Percentiles rank a stretch among this genome's conserved stretches.
phyloP scores from a whole-genome alignment of 2,329 filamentous ascomycete species.

The Stachybotrys elegans region DNA sequence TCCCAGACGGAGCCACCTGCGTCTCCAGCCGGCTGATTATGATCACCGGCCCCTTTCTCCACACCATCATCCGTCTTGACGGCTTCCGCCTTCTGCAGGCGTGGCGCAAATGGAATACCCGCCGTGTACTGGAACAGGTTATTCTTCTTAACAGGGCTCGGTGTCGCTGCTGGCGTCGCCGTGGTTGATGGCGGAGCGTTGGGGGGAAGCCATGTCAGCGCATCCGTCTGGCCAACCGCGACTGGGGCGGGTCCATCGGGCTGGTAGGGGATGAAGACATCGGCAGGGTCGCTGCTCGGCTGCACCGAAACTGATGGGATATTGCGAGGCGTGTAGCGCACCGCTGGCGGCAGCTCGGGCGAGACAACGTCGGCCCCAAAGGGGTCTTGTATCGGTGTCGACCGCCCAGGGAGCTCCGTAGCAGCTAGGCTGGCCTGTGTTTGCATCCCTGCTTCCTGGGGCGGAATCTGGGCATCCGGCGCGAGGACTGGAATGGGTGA shows the following conservation, averaged over 20 bases:
- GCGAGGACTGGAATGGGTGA: background rate
- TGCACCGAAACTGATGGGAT: conserved; percentile 21
- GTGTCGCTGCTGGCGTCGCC: conserved; percentile 24
- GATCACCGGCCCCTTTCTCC: background rate
- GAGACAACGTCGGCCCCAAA: conserved; percentile 13
- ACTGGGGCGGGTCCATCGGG: conserved; percentile 45
- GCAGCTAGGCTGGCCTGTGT: background rate
- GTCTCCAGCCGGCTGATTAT: background rate
- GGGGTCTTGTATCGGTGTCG: conserved; percentile 15
- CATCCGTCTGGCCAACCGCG: conserved; percentile 29
- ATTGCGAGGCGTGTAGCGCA: conserved; percentile 24
- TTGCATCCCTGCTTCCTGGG: background rate
- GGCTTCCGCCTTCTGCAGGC: conserved; percentile 9
- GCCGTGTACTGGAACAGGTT: conserved; percentile 33
- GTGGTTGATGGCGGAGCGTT: conserved; percentile 34
- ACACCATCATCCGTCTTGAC: background rate
- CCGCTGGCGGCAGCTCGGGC: conserved; percentile 15
- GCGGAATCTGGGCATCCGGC: background rate
- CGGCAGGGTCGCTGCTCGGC: conserved; percentile 17
- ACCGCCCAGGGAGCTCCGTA: background rate
- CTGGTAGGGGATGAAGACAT: conserved; percentile 50
- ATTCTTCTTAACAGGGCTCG: conserved; percentile 29
- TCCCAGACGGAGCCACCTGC: background rate
- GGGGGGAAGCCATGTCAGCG: conserved; percentile 48
- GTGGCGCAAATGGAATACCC: conserved; percentile 43